Base-by-base conservation (phyloP, 306 rosid genomes). In the Alnus rubra region DNA sequence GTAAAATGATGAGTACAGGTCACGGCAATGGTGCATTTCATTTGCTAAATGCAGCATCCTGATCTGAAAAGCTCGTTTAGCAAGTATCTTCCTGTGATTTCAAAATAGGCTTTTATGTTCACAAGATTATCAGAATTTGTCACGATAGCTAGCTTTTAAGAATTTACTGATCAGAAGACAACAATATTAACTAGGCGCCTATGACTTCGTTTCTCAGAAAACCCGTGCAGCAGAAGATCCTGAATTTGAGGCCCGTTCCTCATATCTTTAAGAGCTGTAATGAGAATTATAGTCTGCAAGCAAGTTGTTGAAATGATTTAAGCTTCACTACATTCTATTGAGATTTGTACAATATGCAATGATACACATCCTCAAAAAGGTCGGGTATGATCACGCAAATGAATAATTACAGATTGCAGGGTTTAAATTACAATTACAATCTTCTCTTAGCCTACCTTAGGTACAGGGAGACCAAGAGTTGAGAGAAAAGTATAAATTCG, bases 381-480 rank as follows among this genome's bases (percentile, higher is more conserved):
- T 69, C 30, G 78, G 82, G 81, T 69, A 83, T 82, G 94, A 86
- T 56, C 87, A 77, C 80, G 94, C 90, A 89, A 89, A 86, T 85
- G 93, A 87, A 84, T 95, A 95, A 83, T 91, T 93, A 93, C 99
- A 91, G 74, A 81, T 80, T 81, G 83, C 78, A 87, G 81, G 84
- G 80, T 82, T 76, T 58, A 79, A 81, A 84, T 80, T 42, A 78
- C 53, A 84, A 79, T 71, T 81, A 76, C 73, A 58, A 50, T 76
- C 75, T 78, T 64, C 62, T 86, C 80, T 75, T 16, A 73, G 76
- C 75, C 84, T 90, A 96, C 89, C 97, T 86, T 82, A 96, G 82
- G 89, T 87, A 95, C 86, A 95, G 85, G 76, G 99, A 95, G 81
- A 91, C 96, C 86, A 93, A 87, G 82, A 95, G 90, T 82, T 95